Evolutionary conservation across 2,329 filamentous ascomycete genomes (phyloP), one percentile per base, ranked within the genome.

Genomic region (Metarhizium rileyi): DNA sequence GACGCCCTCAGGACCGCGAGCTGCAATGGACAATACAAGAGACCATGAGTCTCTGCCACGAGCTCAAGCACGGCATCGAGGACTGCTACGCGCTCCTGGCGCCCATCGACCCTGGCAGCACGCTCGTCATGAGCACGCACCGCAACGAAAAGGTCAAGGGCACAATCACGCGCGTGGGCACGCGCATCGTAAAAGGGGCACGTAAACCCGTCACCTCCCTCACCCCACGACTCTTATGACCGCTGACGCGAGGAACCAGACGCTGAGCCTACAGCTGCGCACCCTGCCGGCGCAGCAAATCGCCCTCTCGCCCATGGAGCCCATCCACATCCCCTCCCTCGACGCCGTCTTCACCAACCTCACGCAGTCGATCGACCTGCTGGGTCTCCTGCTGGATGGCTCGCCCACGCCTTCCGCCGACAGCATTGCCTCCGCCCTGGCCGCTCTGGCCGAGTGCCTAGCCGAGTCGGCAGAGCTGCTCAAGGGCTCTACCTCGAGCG

Each of bases 61-160:
- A 74, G 53, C 66, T 81, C 56, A 77, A 76, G 58, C 69, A 74
- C 57, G 88, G 89, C 52, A 79, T 97, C 3, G 83, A 93, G 64
- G 90, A 96, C 68, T 96, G 90, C 69, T 88, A 90, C 57, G 82
- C 85, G 18, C 78, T 97, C 23, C 81, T 98, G 27, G 86, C 89
- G 7, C 90, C 91, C 1, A 78, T 84, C 55, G 89, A 95, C 62
- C 83, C 85, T 1, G 90, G 90, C 8, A 90, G 84, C 59, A 98
- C 91, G 1, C 80, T 98, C 26, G 90, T 93, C 27, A 77, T 98
- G 56, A 93, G 87, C 53, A 94, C 90, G 14, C 78, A 86, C 50
- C 81, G 90, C 50, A 91, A 88, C 49, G 93, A 98, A 70, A 82
- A 80, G 57, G 83, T 97, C 54, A 98, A 98, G 67, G 93, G 93